phyloP scores from a whole-genome alignment of 108 stramenopile genomes.

The Thalassiosira profunda region DNA sequence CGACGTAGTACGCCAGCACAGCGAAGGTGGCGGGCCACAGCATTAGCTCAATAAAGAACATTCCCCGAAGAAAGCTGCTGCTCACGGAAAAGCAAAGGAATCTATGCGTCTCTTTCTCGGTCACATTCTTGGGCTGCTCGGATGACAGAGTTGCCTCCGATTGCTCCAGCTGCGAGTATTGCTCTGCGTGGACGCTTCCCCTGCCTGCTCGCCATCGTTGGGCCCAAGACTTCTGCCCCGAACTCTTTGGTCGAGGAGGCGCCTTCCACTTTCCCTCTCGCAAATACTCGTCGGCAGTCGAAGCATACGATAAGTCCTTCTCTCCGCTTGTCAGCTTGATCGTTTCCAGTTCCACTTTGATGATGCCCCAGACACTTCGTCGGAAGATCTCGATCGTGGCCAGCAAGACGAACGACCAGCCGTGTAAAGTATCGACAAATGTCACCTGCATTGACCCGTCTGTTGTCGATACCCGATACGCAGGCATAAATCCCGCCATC shows the following conservation, averaged over 20 bases:
- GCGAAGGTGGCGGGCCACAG: conserved; percentile 67
- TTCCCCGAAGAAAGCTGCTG: conserved; percentile 24
- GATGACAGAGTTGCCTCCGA: conserved; percentile 45
- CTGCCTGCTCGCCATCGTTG: too few species aligned
- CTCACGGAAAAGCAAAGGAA: neutral
- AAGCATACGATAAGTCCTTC: conserved; percentile 43
- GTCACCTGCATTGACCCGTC: conserved; percentile 65
- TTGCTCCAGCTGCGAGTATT: conserved; percentile 51
- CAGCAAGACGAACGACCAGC: conserved; percentile 76
- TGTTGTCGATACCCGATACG: conserved; percentile 69
- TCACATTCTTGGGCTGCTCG: neutral
- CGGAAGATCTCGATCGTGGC: conserved; percentile 76
- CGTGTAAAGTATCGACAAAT: conserved; percentile 65
- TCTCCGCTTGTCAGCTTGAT: conserved; percentile 68
- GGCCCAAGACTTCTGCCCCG: too few species aligned
- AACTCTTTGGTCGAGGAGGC: too few species aligned
- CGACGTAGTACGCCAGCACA: conserved; percentile 53
- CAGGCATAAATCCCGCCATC: conserved; percentile 89
- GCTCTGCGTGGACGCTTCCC: too few species aligned
- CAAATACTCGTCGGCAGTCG: conserved; percentile 40
- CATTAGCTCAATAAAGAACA: conserved; percentile 58
- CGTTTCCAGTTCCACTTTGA: conserved; percentile 84
- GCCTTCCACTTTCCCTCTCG: conserved; percentile 24
- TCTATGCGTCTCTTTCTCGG: conserved; percentile 1
- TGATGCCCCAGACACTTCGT: conserved; percentile 81